Percentiles rank a stretch among this genome's conserved stretches.
Conservation (phyloP, 805 yeast genomes). For the Ogataea saltuana region DNA sequence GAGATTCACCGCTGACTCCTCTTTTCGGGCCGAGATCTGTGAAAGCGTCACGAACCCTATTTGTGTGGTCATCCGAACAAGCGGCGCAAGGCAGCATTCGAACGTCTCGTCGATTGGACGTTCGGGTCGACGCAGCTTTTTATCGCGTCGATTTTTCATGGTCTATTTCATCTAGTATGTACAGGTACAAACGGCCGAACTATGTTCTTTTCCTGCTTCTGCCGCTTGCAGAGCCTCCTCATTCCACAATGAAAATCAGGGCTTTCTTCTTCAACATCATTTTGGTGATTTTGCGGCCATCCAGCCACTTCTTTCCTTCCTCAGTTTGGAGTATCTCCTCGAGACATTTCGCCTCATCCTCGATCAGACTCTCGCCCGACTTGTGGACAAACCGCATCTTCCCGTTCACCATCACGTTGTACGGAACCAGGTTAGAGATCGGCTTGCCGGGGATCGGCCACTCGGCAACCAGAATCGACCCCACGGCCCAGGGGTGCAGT, state of each 20-base stretch:
- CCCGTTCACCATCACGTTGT: conserved; percentile 73
- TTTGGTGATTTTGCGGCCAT: conserved; percentile 46
- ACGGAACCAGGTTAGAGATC: conserved; percentile 42
- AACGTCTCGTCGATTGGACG: neutral
- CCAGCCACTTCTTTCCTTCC: conserved; percentile 45
- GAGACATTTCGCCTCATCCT: conserved; percentile 39
- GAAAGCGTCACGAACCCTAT: no score
- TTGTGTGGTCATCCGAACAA: no score
- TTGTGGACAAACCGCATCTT: conserved; percentile 52
- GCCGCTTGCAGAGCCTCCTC: no score
- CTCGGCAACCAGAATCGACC: conserved; percentile 52
- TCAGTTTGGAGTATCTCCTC: conserved; percentile 36
- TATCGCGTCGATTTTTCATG: neutral
- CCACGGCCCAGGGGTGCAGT: conserved; percentile 29
- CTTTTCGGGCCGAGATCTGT: no score
- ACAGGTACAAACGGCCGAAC: no score
- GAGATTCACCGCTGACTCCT: no score
- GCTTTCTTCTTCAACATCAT: conserved; percentile 49
- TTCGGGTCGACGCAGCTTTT: neutral
- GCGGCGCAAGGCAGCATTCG: no score
- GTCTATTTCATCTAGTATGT: no score
- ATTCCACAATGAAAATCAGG: conserved; percentile 27
- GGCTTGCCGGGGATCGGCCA: conserved; percentile 61
- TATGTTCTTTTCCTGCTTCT: no score
- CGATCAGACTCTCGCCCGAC: conserved; percentile 37